Conservation (phyloP, 2,329 filamentous ascomycete species). For the Colletotrichum ledebouriae region DNA sequence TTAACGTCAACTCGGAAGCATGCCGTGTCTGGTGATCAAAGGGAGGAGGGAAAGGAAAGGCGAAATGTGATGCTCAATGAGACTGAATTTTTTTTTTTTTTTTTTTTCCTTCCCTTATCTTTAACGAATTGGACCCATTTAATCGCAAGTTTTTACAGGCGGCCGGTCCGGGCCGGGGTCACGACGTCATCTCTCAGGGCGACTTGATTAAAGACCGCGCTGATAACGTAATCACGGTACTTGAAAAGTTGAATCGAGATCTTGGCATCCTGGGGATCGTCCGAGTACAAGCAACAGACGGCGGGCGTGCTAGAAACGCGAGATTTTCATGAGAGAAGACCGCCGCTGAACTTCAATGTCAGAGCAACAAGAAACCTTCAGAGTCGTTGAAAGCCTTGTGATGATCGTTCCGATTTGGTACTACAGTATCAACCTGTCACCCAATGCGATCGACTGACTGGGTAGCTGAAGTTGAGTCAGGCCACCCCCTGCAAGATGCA, state of each 20-base stretch:
- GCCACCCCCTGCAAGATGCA: no score
- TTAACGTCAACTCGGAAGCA: conserved; percentile 34
- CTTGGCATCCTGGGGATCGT: neutral
- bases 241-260: neutral
- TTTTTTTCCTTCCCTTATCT: neutral
- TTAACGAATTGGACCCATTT: conserved; percentile 18
- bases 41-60: neutral
- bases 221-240: neutral
- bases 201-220: neutral
- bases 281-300: no score
- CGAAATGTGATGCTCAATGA: neutral
- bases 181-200: conserved; percentile 24
- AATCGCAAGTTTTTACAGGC: conserved; percentile 16
- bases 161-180: conserved; percentile 7
- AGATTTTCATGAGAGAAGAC: no score
- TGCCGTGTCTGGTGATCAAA: conserved; percentile 15
- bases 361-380: no score
- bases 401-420: no score
- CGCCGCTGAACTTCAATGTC: no score
- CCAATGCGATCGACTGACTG: no score
- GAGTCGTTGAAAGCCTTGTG: no score
- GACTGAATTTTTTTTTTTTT: conserved; percentile 2
- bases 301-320: no score
- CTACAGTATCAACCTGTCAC: no score
- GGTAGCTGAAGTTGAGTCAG: no score